Evolutionary conservation across 2,329 filamentous ascomycete species (phyloP).

Genomic region (Pyricularia pennisetigena): DNA sequence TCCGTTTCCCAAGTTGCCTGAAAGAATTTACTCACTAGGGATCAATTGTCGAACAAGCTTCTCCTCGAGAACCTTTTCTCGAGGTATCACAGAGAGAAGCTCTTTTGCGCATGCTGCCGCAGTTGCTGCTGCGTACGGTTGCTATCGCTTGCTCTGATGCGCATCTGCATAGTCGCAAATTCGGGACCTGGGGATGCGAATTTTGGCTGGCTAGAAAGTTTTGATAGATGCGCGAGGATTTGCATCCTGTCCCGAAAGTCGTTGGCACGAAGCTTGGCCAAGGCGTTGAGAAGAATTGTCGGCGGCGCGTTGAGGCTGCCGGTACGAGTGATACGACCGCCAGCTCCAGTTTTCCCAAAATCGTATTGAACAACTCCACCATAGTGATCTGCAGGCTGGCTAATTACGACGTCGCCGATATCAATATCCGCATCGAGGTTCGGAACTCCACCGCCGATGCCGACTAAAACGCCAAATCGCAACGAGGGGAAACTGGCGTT

Average conservation of each 20-base stretch:
- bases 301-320: slow-evolving; percentile 6
- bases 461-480: slow-evolving; percentile 20
- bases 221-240: neutral
- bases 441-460: slow-evolving; percentile 25
- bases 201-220: neutral
- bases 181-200: neutral
- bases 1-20: too few species aligned
- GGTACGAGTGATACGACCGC: slow-evolving; percentile 9
- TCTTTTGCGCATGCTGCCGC: neutral
- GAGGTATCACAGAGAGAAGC: neutral
- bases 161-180: neutral
- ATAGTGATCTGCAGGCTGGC: slow-evolving; percentile 9
- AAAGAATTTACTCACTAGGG: too few species aligned
- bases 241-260: neutral
- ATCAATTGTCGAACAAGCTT: too few species aligned
- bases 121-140: neutral
- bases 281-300: slow-evolving; percentile 2
- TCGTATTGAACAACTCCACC: slow-evolving; percentile 19
- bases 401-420: slow-evolving; percentile 21
- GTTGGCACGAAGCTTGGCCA: neutral
- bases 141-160: neutral
- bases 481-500: slow-evolving; percentile 19
- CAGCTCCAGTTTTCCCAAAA: slow-evolving; percentile 13
- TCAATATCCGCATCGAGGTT: slow-evolving; percentile 22
- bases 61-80: too few species aligned